Base-by-base conservation (phyloP, 805 yeast genomes). In the Saccharomycopsis capsularis region DNA sequence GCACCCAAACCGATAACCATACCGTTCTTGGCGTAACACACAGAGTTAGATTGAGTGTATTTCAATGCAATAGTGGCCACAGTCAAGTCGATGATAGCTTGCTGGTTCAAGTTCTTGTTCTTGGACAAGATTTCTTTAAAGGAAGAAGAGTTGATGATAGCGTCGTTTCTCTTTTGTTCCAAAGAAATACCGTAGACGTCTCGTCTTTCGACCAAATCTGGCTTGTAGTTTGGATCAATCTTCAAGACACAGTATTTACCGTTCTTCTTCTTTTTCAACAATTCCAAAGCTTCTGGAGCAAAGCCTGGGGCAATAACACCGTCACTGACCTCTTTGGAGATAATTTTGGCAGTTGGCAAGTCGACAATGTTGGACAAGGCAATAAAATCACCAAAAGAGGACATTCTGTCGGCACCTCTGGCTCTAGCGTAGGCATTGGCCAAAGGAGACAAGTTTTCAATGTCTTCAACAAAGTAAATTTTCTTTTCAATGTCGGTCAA, bases 371-470 rank as follows among this genome's bases (percentile, higher is more conserved):
- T 91, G 54, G 97, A 89, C 57, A 93, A 76, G 42, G 99, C 99
- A 63, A 93, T 93, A 76, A 89, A 93, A 71, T 93, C 99, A 65
- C 99, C 99, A 66, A 93, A 93, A 13, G 96, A 86, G 4, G 97
- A 90, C 99, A 93, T 93, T 78, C 99, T 84, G 71, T 93, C 99
- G 59, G 99, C 99, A 68, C 99, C 99, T 71, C 99, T 86, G 50
- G 99, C 99, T 73, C 98, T 86, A 35, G 99, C 99, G 63, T 93
- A 93, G 51, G 99, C 99, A 64, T 85, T 85, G 56, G 99, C 99
- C 64, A 93, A 76, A 49, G 99, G 98, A 11, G 97, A 87, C 66
- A 93, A 74, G 75, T 90, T 87, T 69, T 87, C 95, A 62, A 91
- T 88, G 67, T 88, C 96, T 59, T 81, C 81, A 56, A 93, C 99